phyloP scores from a whole-genome alignment of 1,139 yeast genomes.

The Arxiozyma telluris region DNA sequence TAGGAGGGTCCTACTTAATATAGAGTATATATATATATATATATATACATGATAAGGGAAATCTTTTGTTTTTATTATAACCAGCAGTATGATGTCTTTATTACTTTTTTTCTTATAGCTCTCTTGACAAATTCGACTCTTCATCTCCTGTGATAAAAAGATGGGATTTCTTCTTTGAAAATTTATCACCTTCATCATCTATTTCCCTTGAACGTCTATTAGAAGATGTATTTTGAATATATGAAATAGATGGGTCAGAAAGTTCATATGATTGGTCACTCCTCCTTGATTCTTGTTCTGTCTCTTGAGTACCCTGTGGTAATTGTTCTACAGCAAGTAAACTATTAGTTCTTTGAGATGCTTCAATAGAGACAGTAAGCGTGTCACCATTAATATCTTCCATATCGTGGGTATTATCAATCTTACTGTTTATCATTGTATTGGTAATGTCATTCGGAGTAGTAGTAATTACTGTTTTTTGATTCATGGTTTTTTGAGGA shows the following conservation, averaged over 20 bases:
- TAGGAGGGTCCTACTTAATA: too few species aligned
- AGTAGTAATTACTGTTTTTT: background rate
- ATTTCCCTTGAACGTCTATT: background rate
- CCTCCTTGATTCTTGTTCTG: background rate
- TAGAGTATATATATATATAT: too few species aligned
- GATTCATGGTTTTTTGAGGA: background rate
- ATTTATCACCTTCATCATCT: background rate
- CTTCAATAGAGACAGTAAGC: background rate
- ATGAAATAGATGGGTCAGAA: background rate
- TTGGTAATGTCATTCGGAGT: background rate
- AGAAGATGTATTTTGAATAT: background rate
- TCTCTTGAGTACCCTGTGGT: background rate
- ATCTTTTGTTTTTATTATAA: background rate
- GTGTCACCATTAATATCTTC: slow-evolving; percentile 2
- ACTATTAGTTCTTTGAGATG: background rate
- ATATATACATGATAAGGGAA: too few species aligned
- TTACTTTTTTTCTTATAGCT: background rate
- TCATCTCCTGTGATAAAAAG: background rate
- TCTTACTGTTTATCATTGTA: background rate
- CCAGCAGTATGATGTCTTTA: background rate
- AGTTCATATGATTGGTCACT: background rate
- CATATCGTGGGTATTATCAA: background rate
- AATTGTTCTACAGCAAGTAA: background rate
- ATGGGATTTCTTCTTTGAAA: background rate
- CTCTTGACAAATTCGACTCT: background rate